Percentiles rank a stretch among this genome's conserved stretches.
Conservation (phyloP, 1,284 basidiomycete genomes). For the Cryptococcus depauperatus region DNA sequence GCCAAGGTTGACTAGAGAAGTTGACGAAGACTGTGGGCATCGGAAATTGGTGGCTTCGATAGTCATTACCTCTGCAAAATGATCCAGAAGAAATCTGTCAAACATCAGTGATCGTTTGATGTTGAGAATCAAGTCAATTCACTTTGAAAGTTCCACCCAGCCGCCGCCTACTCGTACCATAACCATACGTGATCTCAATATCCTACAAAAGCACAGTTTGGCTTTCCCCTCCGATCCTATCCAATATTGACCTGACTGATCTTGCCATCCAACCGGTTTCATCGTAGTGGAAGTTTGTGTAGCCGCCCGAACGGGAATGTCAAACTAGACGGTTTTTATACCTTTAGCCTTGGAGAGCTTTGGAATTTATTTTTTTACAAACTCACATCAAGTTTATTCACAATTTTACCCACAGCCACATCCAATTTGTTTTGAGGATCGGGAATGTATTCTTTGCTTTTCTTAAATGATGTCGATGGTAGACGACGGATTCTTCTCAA, state of each 20-base stretch:
- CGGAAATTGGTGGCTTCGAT: not conserved
- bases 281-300: slow-evolving; percentile 27
- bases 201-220: slow-evolving; percentile 78
- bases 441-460: slow-evolving; percentile 64
- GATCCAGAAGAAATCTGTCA: slow-evolving; percentile 70
- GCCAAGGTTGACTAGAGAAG: not conserved
- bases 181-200: slow-evolving; percentile 81
- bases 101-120: slow-evolving; percentile 1
- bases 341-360: not conserved
- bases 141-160: slow-evolving; percentile 87
- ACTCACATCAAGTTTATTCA: slow-evolving; percentile 72
- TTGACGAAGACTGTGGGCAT: not conserved
- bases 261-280: slow-evolving; percentile 57
- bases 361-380: too few relatives aligned
- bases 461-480: not conserved
- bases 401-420: slow-evolving; percentile 79
- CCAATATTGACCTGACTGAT: slow-evolving; percentile 90
- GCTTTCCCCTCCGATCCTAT: slow-evolving; percentile 75
- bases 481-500: not conserved
- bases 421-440: slow-evolving; percentile 84
- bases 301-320: slow-evolving; percentile 70
- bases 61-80: slow-evolving; percentile 67
- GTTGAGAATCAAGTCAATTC: slow-evolving; percentile 27
- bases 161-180: slow-evolving; percentile 93
- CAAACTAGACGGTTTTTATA: slow-evolving; percentile 35